These are phyloP conservation scores for Incumbomyces lentus DNA, from an alignment of 2,329 filamentous ascomycete genomes.

Conservation along the genomic window DNA sequence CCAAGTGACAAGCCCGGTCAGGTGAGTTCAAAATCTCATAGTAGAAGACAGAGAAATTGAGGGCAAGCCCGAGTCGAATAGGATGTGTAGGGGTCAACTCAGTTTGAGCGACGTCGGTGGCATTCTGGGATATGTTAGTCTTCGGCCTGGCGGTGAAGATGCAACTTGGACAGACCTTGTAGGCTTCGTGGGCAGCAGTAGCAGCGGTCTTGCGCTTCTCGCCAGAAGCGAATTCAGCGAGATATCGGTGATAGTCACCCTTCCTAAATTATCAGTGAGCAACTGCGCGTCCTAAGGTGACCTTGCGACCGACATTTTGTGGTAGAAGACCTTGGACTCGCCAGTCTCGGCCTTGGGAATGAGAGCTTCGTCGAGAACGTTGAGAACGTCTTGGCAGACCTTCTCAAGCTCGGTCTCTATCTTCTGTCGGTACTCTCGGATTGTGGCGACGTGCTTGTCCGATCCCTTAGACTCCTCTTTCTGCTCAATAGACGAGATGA, in stretches of 20 bases:
- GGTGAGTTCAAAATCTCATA: conserved; percentile 98
- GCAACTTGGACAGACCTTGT: conserved; percentile 61
- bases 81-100: conserved; percentile 96
- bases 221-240: conserved; percentile 84
- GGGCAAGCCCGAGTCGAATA: conserved; percentile 90
- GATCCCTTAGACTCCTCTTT: conserved; percentile 99
- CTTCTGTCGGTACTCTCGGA: conserved; percentile 96
- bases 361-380: conserved; percentile 83
- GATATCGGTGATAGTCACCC: conserved; percentile 93
- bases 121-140: conserved; percentile 51
- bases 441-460: conserved; percentile 86
- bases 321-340: conserved; percentile 99
- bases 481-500: conserved; percentile 99
- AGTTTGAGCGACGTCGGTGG: conserved; percentile 95
- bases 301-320: conserved; percentile 75
- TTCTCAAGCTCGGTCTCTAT: conserved; percentile 95
- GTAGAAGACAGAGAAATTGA: conserved; percentile 99
- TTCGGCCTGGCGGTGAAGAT: too few species aligned
- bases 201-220: conserved; percentile 87
- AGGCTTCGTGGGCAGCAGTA: conserved; percentile 81
- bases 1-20: conserved; percentile 93
- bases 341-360: conserved; percentile 93
- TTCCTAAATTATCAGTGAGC: conserved; percentile 51
- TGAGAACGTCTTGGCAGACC: conserved; percentile 95
- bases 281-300: conserved; percentile 7